Evolutionary conservation across 345 rosid genomes (phyloP).

Genomic region (Arabidopsis suecica): DNA sequence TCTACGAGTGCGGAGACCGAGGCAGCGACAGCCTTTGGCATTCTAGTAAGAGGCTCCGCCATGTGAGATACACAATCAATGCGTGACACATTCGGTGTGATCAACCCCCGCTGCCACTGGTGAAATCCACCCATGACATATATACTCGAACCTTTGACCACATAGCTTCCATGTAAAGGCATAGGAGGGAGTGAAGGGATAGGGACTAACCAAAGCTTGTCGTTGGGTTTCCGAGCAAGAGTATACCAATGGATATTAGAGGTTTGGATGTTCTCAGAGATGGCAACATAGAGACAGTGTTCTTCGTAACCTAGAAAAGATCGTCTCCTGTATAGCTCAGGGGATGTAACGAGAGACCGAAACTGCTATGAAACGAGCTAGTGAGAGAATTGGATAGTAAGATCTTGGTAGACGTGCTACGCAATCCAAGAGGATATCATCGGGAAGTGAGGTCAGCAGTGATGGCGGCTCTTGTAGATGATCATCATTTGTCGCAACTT

Average conservation of each 20-base stretch:
- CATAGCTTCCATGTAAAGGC: constrained; percentile 29
- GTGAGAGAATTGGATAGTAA: constrained; percentile 7
- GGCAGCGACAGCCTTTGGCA: constrained; percentile 10
- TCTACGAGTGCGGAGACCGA: neutral
- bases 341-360: constrained; percentile 11
- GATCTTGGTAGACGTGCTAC: constrained; percentile 15
- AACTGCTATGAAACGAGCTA: constrained; percentile 1
- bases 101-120: constrained; percentile 1
- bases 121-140: constrained; percentile 17
- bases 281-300: constrained; percentile 17
- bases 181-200: constrained; percentile 24
- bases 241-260: constrained; percentile 10
- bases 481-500: neutral
- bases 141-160: constrained; percentile 12
- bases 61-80: constrained; percentile 21
- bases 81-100: neutral
- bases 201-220: constrained; percentile 19
- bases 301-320: neutral
- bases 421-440: constrained; percentile 1
- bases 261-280: constrained; percentile 4
- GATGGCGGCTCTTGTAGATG: constrained; percentile 1
- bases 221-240: constrained; percentile 18
- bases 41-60: neutral
- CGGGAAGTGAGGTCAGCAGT: neutral
- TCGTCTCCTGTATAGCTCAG: neutral